These are phyloP conservation scores for Orobanche coerulescens DNA, from an alignment of 257 asterid genomes.

Conservation along the genomic window DNA sequence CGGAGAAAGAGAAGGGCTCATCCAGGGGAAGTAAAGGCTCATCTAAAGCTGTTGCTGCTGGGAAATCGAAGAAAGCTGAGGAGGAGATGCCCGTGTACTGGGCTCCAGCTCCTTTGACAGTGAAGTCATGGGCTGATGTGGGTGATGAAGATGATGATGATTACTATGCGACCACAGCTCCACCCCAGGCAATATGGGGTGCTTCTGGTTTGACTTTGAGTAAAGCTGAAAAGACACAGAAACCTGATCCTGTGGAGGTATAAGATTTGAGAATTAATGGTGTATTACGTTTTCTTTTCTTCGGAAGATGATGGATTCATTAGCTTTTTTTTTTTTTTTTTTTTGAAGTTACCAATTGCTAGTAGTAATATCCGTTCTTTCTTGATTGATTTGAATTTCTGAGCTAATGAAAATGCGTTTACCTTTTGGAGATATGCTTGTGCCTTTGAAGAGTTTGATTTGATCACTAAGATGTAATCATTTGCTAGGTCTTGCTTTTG, in stretches of 20 bases:
- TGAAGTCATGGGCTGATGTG: slow-evolving; percentile 73
- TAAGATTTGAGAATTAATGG: not conserved
- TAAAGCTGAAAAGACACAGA: slow-evolving; percentile 25
- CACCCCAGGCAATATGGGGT: slow-evolving; percentile 56
- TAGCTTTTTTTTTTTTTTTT: too few species aligned
- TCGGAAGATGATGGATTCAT: too few species aligned
- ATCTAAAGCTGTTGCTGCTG: slow-evolving; percentile 25
- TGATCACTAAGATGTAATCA: not conserved
- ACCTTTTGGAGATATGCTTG: not conserved
- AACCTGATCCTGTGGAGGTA: slow-evolving; percentile 56
- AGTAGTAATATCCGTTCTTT: too few species aligned
- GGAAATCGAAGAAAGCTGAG: slow-evolving; percentile 33
- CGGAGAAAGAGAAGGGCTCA: slow-evolving; percentile 50
- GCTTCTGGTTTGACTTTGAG: slow-evolving; percentile 29
- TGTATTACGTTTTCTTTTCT: not conserved
- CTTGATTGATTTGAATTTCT: not conserved
- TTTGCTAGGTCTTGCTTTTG: not conserved
- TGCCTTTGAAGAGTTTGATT: not conserved
- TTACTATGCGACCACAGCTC: slow-evolving; percentile 76
- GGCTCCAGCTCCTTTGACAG: slow-evolving; percentile 70
- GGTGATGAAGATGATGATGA: slow-evolving; percentile 76
- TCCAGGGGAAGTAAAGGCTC: slow-evolving; percentile 33
- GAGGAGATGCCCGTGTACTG: slow-evolving; percentile 48
- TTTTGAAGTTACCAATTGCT: too few species aligned
- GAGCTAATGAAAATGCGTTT: not conserved